Evolutionary conservation across 2,329 filamentous ascomycete genomes (phyloP).

Genomic region (Microdochium paspali): DNA sequence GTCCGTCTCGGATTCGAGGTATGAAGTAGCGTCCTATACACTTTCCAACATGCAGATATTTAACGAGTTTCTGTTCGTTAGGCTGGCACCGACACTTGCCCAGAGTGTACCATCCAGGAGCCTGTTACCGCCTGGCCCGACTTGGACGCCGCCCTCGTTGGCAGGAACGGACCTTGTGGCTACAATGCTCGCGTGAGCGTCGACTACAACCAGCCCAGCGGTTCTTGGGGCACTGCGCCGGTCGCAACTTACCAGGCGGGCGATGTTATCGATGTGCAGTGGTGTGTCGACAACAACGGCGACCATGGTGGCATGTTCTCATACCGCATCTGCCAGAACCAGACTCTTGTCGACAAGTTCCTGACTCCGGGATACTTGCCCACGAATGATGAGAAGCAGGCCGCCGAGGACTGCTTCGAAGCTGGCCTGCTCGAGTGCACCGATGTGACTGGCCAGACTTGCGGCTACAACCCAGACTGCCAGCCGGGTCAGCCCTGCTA

Average conservation of each 20-base stretch:
- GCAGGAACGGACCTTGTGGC: constrained; percentile 39
- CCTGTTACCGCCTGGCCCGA: constrained; percentile 41
- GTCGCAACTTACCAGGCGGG: constrained; percentile 35
- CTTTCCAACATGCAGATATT: constrained; percentile 1
- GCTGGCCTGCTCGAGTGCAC: constrained; percentile 35
- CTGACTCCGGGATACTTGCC: constrained; percentile 35
- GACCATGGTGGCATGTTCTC: constrained; percentile 48
- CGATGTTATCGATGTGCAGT: constrained; percentile 37
- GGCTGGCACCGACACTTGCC: constrained; percentile 39
- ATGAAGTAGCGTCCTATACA: constrained; percentile 1
- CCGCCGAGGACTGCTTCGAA: constrained; percentile 42
- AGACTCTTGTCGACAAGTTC: constrained; percentile 39
- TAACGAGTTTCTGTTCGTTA: constrained; percentile 10
- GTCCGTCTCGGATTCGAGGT: constrained; percentile 34
- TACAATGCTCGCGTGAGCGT: constrained; percentile 43
- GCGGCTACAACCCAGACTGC: constrained; percentile 39
- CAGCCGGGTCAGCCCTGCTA: constrained; percentile 30
- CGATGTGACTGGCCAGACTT: constrained; percentile 37
- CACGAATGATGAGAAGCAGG: constrained; percentile 40
- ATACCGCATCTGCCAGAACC: constrained; percentile 43
- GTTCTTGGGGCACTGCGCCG: constrained; percentile 30
- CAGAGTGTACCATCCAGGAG: constrained; percentile 44
- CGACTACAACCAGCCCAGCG: constrained; percentile 39
- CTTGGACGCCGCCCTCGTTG: constrained; percentile 31
- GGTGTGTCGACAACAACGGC: constrained; percentile 47